Conservation (phyloP, 2,329 filamentous ascomycete genomes). For the Ophiognomonia clavigignenti-juglandacearum region DNA sequence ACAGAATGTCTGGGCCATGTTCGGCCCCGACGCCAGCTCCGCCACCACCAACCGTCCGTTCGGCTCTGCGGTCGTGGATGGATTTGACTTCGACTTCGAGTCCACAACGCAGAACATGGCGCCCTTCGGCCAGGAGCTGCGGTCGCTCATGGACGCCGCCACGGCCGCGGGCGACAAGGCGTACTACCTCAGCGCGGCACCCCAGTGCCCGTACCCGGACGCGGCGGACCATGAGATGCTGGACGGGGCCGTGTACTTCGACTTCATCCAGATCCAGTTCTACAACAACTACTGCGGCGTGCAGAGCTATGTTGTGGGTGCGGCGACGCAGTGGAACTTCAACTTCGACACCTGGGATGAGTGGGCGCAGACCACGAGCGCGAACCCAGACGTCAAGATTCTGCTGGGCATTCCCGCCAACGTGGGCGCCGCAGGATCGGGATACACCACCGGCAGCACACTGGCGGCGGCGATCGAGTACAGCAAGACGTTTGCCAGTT, state of each 20-base stretch:
- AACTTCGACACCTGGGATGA: constrained; percentile 61
- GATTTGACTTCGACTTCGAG: constrained; percentile 76
- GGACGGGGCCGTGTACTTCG: constrained; percentile 47
- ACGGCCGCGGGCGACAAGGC: constrained; percentile 40
- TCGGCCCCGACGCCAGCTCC: constrained; percentile 50
- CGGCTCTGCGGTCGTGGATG: constrained; percentile 60
- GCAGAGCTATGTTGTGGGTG: constrained; percentile 41
- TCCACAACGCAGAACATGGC: constrained; percentile 53
- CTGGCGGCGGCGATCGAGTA: constrained; percentile 49
- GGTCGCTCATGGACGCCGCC: constrained; percentile 48
- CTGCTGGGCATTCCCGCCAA: constrained; percentile 57
- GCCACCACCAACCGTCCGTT: constrained; percentile 57
- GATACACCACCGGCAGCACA: constrained; percentile 45
- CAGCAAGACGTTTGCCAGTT: constrained; percentile 50
- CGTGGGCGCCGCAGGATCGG: constrained; percentile 48
- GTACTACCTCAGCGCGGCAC: constrained; percentile 60
- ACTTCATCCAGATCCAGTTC: constrained; percentile 61
- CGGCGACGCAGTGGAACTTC: constrained; percentile 45
- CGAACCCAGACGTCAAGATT: constrained; percentile 57
- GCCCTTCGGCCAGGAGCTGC: constrained; percentile 55
- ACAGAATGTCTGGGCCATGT: constrained; percentile 63
- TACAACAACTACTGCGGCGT: constrained; percentile 66
- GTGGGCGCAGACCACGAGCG: constrained; percentile 55
- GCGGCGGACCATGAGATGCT: constrained; percentile 53
- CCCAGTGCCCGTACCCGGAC: constrained; percentile 65